Percentiles rank a stretch among this genome's conserved stretches.
Conservation (phyloP, 768 basidiomycete genomes). For the Termitomyces heimii region DNA sequence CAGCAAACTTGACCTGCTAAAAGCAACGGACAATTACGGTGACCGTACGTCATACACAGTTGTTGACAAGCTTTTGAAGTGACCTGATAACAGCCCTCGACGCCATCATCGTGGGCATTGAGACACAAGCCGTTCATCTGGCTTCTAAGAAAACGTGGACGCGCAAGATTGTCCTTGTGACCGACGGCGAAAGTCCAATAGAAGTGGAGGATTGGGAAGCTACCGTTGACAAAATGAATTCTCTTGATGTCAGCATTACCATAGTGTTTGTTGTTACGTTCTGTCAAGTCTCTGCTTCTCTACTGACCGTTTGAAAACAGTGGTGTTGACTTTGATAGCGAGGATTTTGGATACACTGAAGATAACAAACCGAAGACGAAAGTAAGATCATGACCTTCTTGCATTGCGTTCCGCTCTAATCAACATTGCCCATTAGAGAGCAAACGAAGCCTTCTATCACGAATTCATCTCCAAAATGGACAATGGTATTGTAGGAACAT, state of each 20-base stretch:
- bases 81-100: conserved; percentile 57
- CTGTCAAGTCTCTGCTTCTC: neutral
- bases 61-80: neutral
- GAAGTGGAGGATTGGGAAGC: conserved; percentile 73
- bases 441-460: conserved; percentile 72
- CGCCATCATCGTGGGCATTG: conserved; percentile 79
- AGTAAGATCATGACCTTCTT: conserved; percentile 33
- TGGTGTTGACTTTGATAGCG: conserved; percentile 87
- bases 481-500: conserved; percentile 55
- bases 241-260: conserved; percentile 49
- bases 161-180: conserved; percentile 76
- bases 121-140: conserved; percentile 69
- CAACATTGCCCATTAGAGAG: conserved; percentile 35
- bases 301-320: conserved; percentile 31
- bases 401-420: neutral
- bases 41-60: conserved; percentile 49
- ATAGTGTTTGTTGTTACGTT: conserved; percentile 54
- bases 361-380: conserved; percentile 68
- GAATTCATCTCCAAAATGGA: conserved; percentile 34
- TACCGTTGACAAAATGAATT: conserved; percentile 60
- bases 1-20: conserved; percentile 54
- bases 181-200: conserved; percentile 76
- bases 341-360: conserved; percentile 55
- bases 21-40: conserved; percentile 49
- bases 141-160: conserved; percentile 77